A percentile compares a stretch with the other conserved stretches of the same genome.
Evolutionary conservation across 1,284 basidiomycete species (phyloP).

Genomic region (Megacollybia platyphylla): DNA sequence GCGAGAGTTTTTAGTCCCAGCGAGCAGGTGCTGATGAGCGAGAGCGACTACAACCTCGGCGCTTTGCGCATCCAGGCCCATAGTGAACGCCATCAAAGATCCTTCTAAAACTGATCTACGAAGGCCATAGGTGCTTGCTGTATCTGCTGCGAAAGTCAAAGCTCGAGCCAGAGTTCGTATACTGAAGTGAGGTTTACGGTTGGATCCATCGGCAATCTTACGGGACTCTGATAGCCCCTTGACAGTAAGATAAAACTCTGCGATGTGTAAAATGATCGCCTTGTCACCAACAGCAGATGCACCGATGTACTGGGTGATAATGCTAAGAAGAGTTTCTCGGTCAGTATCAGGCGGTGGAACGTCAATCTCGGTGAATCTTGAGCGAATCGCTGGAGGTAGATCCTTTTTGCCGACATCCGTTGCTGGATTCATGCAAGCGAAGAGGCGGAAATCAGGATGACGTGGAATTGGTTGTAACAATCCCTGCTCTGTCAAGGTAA

Average conservation of each 20-base stretch:
- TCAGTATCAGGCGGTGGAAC: conserved; percentile 91
- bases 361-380: conserved; percentile 92
- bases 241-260: conserved; percentile 82
- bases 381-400: conserved; percentile 81
- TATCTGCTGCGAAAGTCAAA: conserved; percentile 83
- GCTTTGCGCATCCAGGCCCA: conserved; percentile 80
- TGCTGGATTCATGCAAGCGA: conserved; percentile 99
- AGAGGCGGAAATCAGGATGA: conserved; percentile 91
- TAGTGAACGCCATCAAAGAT: conserved; percentile 95
- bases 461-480: conserved; percentile 84
- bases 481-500: conserved; percentile 91
- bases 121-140: conserved; percentile 67
- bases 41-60: conserved; percentile 55
- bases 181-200: conserved; percentile 93
- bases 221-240: conserved; percentile 72
- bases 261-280: conserved; percentile 81
- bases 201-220: conserved; percentile 90
- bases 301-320: conserved; percentile 88
- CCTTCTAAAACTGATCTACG: conserved; percentile 92
- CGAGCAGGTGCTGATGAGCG: conserved; percentile 73
- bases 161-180: conserved; percentile 94
- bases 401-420: conserved; percentile 99
- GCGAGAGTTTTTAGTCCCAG: conserved; percentile 70
- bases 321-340: conserved; percentile 79
- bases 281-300: conserved; percentile 77